Percentiles rank a stretch among this genome's conserved stretches.
phyloP scores from a whole-genome alignment of 306 rosid genomes.

The Trifolium pratense region DNA sequence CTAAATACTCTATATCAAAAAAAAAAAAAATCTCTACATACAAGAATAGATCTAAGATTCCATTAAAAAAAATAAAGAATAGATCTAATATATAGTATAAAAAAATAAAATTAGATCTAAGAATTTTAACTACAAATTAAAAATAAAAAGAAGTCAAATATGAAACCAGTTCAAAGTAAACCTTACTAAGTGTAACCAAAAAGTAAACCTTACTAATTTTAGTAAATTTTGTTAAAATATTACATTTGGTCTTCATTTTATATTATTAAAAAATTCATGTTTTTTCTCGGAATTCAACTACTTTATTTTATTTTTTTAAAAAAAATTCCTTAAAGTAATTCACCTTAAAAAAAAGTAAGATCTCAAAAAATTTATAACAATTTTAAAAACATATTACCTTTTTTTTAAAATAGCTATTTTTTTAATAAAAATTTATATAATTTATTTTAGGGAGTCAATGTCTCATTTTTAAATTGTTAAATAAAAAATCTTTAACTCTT shows the following conservation, averaged over 20 bases:
- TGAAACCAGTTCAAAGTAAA: no score
- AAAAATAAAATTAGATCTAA: slow-evolving; percentile 1
- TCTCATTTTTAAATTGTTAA: not conserved
- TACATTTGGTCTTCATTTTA: not conserved
- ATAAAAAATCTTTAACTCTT: not conserved
- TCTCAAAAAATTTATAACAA: not conserved
- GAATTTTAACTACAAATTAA: not conserved
- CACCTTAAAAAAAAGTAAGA: not conserved
- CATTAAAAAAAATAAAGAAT: no score
- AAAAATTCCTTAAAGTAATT: not conserved
- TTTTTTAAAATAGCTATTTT: not conserved
- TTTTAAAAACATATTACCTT: not conserved
- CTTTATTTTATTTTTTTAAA: not conserved
- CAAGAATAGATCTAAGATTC: slow-evolving; percentile 15
- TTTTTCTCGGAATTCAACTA: not conserved
- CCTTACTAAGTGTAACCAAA: no score
- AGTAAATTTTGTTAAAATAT: no score
- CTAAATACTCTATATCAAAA: no score
- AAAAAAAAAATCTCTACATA: no score
- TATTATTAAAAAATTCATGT: no score
- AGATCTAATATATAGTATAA: no score
- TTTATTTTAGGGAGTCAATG: not conserved
- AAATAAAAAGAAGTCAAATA: no score
- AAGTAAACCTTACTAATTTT: no score
- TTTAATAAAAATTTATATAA: not conserved